Conservation (phyloP, 164 flowering plant species). For the Hamamelis virginiana region DNA sequence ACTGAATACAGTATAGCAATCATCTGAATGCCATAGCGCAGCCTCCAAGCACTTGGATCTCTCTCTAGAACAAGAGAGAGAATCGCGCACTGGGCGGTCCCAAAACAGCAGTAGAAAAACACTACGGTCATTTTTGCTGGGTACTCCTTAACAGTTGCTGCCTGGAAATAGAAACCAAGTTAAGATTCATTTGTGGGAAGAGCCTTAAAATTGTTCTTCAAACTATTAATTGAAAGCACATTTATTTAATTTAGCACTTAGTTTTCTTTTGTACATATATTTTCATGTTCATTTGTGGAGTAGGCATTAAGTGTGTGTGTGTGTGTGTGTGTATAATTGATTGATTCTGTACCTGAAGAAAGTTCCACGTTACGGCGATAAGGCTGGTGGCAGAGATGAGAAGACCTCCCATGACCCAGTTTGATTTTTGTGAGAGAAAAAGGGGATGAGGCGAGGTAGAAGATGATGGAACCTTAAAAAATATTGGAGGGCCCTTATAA, state of each 20-base stretch:
- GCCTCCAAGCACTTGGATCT: constrained; percentile 18
- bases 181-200: background rate
- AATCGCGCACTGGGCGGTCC: constrained; percentile 7
- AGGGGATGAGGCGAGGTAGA: background rate
- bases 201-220: no score
- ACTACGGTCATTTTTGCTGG: constrained; percentile 13
- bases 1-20: constrained; percentile 13
- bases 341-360: no score
- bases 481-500: constrained; percentile 22
- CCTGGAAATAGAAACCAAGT: constrained; percentile 6
- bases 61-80: constrained; percentile 12
- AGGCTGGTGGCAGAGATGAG: constrained; percentile 6
- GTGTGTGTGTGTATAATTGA: no score
- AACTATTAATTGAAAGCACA: no score
- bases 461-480: background rate
- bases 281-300: no score
- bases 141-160: no score
- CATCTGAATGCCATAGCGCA: constrained; percentile 8
- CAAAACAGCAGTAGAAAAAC: constrained; percentile 7
- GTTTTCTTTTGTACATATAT: no score
- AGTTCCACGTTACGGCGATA: background rate
- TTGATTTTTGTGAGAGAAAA: no score
- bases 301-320: no score
- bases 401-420: constrained; percentile 26
- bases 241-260: no score